Conservation (phyloP, 768 basidiomycete genomes). For the Psilocybe cyanescens region DNA sequence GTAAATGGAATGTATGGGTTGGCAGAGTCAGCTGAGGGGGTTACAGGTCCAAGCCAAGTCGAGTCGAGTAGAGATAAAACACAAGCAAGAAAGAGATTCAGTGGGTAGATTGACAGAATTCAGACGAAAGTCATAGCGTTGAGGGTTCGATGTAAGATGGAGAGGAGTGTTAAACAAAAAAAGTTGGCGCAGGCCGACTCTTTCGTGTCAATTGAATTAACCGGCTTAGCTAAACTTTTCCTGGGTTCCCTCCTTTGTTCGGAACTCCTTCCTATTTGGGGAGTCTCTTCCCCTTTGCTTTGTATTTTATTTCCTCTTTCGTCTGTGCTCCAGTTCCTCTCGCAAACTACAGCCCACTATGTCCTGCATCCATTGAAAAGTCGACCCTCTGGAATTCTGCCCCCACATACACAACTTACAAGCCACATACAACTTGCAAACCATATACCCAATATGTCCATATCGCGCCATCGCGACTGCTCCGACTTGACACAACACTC, state of each 20-base stretch:
- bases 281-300: constrained; percentile 13
- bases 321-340: not conserved
- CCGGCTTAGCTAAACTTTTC: constrained; percentile 22
- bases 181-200: not conserved
- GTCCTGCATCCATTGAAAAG: no score
- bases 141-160: not conserved
- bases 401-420: not conserved
- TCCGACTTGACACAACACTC: not conserved
- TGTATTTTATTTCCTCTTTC: not conserved
- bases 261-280: constrained; percentile 9
- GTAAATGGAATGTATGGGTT: not conserved
- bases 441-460: constrained; percentile 7
- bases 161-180: not conserved
- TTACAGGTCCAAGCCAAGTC: no score
- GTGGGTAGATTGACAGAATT: not conserved
- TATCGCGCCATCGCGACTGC: constrained; percentile 14
- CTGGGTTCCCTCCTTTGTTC: constrained; percentile 8
- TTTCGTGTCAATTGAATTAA: constrained; percentile 15
- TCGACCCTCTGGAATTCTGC: no score
- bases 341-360: not conserved
- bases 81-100: not conserved
- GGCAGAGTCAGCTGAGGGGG: no score
- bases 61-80: not conserved
- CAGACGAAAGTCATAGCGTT: not conserved
- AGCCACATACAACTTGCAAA: not conserved